A percentile compares a stretch with the other conserved stretches of the same genome.
Conservation (phyloP, 352 stramenopile species). For the Elongisporangium prolatum region DNA sequence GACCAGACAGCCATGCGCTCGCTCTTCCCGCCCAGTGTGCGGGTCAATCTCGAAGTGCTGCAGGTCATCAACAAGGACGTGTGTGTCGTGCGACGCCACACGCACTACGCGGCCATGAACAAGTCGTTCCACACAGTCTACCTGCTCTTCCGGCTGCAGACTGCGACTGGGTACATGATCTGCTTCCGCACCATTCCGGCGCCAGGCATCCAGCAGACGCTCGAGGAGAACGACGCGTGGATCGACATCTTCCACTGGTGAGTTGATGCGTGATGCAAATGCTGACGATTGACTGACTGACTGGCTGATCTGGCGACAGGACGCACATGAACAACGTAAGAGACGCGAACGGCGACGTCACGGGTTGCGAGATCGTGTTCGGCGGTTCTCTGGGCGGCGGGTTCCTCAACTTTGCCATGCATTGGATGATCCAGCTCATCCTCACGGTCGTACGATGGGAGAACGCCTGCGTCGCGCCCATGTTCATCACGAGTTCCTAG, state of each 20-base stretch:
- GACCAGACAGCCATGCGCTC: slow-evolving; percentile 46
- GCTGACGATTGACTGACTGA: background rate
- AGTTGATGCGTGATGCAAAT: background rate
- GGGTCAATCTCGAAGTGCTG: slow-evolving; percentile 37
- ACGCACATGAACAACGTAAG: slow-evolving; percentile 26
- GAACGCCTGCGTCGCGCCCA: slow-evolving; percentile 42
- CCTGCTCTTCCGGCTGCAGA: slow-evolving; percentile 59
- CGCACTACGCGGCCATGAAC: slow-evolving; percentile 40
- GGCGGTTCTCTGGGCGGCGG: slow-evolving; percentile 48
- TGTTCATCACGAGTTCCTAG: slow-evolving; percentile 31
- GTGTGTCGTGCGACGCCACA: slow-evolving; percentile 51
- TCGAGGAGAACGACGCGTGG: slow-evolving; percentile 46
- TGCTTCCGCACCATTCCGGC: slow-evolving; percentile 62
- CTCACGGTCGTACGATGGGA: slow-evolving; percentile 71
- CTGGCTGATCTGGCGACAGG: slow-evolving; percentile 9
- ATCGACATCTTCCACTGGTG: slow-evolving; percentile 72
- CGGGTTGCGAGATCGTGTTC: slow-evolving; percentile 35
- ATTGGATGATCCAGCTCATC: slow-evolving; percentile 79
- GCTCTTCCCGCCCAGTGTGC: slow-evolving; percentile 42
- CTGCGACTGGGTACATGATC: slow-evolving; percentile 44
- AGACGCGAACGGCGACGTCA: slow-evolving; percentile 15
- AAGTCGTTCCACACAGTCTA: slow-evolving; percentile 67
- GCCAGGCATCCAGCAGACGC: slow-evolving; percentile 35
- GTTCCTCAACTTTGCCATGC: slow-evolving; percentile 54
- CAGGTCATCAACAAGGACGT: slow-evolving; percentile 49